Base-by-base conservation (phyloP, 768 basidiomycete species). In the Pholiota conissans region DNA sequence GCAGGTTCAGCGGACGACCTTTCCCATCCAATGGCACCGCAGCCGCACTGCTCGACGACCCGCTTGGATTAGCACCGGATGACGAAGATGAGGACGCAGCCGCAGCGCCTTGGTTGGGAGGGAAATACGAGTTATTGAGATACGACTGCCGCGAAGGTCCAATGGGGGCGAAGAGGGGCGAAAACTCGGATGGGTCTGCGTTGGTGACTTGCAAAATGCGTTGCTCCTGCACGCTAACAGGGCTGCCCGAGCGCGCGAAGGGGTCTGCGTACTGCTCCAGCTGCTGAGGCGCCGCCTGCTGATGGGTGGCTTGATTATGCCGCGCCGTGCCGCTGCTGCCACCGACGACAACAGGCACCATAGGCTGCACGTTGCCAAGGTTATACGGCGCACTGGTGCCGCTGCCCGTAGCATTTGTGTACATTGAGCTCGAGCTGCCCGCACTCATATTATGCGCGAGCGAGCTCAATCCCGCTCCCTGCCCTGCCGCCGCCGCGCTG, bases 151-250 rank as follows among this genome's bases (percentile, higher is more conserved):
- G 46, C 18, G 45, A 34, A 10, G 54, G 26, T 22, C 47, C 46
- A n/a, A n/a, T n/a, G n/a, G n/a, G n/a, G n/a, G n/a, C n/a, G n/a
- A n/a, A n/a, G n/a, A n/a, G n/a, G n/a, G n/a, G n/a, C n/a, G n/a
- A n/a, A n/a, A n/a, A n/a, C 9, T 28, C 30, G 20, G 72, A 69
- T 22, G 71, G 71, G 20, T 74, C 74, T 5, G 72, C 67, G 52
- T 80, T 79, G 16, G 73, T 74, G 3, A 80, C 72, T 49, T 77
- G 77, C 45, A 80, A 63, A 14, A 70, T 54, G 18, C 68, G 69
- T 28, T 65, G 71, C 52, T 79, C 30, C 13, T 32, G 30, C 30
- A 32, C 30, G 13, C 30, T 32, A 32, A 32, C 30, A 6, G 30
- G 30, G 30, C 30, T 32, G 6, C 30, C 30, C 30, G 30, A 32